A percentile compares a stretch with the other conserved stretches of the same genome.
phyloP scores from a whole-genome alignment of 2,329 filamentous ascomycete genomes.

The Curvularia verruculosa region DNA sequence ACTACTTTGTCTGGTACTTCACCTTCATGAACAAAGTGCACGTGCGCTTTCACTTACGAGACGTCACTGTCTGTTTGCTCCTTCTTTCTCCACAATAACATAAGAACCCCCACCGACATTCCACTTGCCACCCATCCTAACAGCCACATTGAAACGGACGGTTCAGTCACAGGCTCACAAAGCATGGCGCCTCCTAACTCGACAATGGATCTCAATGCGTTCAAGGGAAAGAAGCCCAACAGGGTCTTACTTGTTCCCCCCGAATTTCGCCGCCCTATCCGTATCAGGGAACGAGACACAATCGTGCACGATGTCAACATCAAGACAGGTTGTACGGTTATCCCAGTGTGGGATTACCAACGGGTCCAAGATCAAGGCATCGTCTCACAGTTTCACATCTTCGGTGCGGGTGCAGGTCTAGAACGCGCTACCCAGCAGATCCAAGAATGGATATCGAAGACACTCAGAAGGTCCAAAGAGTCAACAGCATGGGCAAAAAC shows the following conservation, averaged over 20 bases:
- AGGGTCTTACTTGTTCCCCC: slow-evolving; percentile 27
- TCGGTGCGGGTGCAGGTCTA: slow-evolving; percentile 24
- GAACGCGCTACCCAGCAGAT: slow-evolving; percentile 28
- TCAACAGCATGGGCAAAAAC: slow-evolving; percentile 39
- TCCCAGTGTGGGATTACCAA: slow-evolving; percentile 14
- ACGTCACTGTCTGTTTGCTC: slow-evolving; percentile 9
- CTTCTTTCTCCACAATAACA: slow-evolving; percentile 4
- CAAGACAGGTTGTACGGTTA: slow-evolving; percentile 29
- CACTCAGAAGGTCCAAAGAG: slow-evolving; percentile 25
- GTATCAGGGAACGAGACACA: slow-evolving; percentile 19
- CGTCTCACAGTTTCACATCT: slow-evolving; percentile 34
- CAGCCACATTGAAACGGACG: background rate
- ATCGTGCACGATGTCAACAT: slow-evolving; percentile 24
- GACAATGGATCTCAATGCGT: background rate
- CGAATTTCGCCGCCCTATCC: slow-evolving; percentile 25
- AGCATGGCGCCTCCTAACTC: background rate
- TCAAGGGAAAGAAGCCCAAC: slow-evolving; percentile 22
- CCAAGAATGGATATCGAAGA: slow-evolving; percentile 39
- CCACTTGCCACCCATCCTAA: background rate
- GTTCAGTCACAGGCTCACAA: background rate
- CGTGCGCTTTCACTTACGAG: background rate
- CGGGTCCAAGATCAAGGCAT: slow-evolving; percentile 3
- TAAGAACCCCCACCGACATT: background rate
- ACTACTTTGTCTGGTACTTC: too few relatives aligned
- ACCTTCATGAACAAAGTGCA: background rate